Evolutionary conservation across 257 asterid genomes (phyloP), one percentile per base, ranked within the genome.

Genomic region (Vinca minor): DNA sequence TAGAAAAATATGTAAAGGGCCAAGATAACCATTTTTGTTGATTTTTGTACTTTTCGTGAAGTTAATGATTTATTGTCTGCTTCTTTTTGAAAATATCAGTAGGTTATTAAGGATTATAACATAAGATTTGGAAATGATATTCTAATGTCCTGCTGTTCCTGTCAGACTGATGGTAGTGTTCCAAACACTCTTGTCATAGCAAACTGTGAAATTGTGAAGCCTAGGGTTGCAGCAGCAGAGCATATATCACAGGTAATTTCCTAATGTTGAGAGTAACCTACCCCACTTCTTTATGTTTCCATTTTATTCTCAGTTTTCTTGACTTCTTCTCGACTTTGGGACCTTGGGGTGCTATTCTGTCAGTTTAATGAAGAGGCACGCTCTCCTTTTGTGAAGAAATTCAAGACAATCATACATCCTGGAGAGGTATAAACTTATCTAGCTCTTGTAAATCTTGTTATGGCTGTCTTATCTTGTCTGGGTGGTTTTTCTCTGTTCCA

Each of bases 341-440:
- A n/a, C n/a, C n/a, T n/a, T n/a, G n/a, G n/a, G n/a, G 62, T 73
- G 55, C 57, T 39, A 45, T 41, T 60, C 71, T n/a, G 71, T 54
- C 86, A 90, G 98, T 91, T 91, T 78, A 91, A 88, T 60, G 98
- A 91, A 75, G 98, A 91, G 74, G 78, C 98, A 61, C 94, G 98
- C 5, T 91, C 96, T 5, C 98, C 98, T 55, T 91, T 91, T 65
- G 94, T 91, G 57, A 91, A 91, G 83, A 91, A 84, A 73, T 68
- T 50, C 83, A 91, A 91, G 68, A 91, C 98, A 42, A 83, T 91
- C 75, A 85, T 91, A 68, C 98, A 91, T 78, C 98, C 98, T 42
- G 98, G 98, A 46, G 96, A 91, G 98, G 98, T 88, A 76, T 73
- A 28, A 65, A 20, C 52, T 44, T 50, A 56, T 65, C 64, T 66